Base-by-base conservation (phyloP, 305 asterid genomes). In the Ajuga reptans region DNA sequence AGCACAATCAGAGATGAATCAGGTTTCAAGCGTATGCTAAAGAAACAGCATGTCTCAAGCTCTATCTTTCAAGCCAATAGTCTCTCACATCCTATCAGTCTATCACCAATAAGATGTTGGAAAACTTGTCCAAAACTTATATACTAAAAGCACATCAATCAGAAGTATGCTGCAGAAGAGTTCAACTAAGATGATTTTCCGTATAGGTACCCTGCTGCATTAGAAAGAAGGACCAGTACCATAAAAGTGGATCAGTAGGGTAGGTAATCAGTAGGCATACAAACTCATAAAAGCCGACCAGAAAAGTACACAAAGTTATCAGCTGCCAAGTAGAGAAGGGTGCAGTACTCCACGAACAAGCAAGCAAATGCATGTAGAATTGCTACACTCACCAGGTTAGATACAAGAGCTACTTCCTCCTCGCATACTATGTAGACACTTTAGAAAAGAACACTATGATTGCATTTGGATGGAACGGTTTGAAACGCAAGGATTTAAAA, bases 1-100 rank as follows among this genome's bases (percentile, higher is more conserved):
- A 70, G 62, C 45, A 72, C 14, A 72, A 5, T 65, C 41, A 72
- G 47, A 45, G n/a, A n/a, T 66, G 12, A 80, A 37, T 21, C 34
- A 4, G n/a, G 12, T 45, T 55, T 10, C 57, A 66, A 59, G 27
- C n/a, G 16, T 49, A 31, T 41, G 57, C 49, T 12, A 33, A 9
- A 71, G 66, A 56, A 50, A 37, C 56, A 21, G 5, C 51, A 49
- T 37, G 45, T 29, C 45, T 39, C 45, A 39, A 7, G 11, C 9
- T 39, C 11, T 8, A 7, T 39, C n/a, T 39, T 39, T 39, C 8
- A 9, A 39, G 11, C 9, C 3, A 39, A 39, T 2, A 2, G 45
- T 39, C 42, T 36, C 42, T 8, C 42, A 39, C 10, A 39, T 39
- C 45, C 3, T 9, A 39, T 39, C 10, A 39, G 7, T 11, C 3